Base-by-base conservation (phyloP, 148 eudicot species). In the Camellia granthamiana region DNA sequence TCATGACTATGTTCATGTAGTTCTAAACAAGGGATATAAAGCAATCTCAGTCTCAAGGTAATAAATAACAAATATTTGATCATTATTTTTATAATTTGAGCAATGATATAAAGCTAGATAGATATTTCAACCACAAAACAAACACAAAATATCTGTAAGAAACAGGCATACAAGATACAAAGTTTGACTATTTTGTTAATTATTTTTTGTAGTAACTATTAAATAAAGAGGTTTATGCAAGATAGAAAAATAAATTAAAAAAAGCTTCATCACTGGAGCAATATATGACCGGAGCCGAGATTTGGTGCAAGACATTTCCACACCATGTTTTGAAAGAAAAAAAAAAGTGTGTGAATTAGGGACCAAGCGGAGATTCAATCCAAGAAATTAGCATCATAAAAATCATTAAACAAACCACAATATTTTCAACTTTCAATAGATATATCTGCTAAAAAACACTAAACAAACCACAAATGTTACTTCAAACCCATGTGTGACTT, bases 191-290 rank as follows among this genome's bases (percentile, higher is more conserved):
- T 14, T 30, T 14, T 49, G 3, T 16, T 13, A 42, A 44, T n/a
- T 23, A 41, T 61, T 47, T 49, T 43, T 38, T 3, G 0, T 5
- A 12, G 13, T 3, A 11, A 69, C 4, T 5, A 2, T 21, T 19
- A 63, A 23, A 65, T 18, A 51, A 60, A 5, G 21, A 51, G 58
- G 11, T 4, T 7, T 47, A 11, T 44, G 58, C 12, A 38, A 30
- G 38, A 30, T 1, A 30, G 38, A 30, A 30, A 30, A 30, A 63
- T n/a, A n/a, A n/a, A n/a, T n/a, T 14, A 46, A 5, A 64, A 30
- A 52, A 38, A 74, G 74, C 74, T 81, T 67, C 60, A 42, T 66
- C 19, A 18, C 23, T 51, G 78, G 74, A 23, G 74, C 59, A 47
- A 56, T 42, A 69, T 75, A 30, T 46, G 84, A 58, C 38, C 38